A percentile compares a stretch with the other conserved stretches of the same genome.
These are phyloP conservation scores for Kuraishia capsulata DNA, from an alignment of 805 yeast genomes.

Conservation along the genomic window DNA sequence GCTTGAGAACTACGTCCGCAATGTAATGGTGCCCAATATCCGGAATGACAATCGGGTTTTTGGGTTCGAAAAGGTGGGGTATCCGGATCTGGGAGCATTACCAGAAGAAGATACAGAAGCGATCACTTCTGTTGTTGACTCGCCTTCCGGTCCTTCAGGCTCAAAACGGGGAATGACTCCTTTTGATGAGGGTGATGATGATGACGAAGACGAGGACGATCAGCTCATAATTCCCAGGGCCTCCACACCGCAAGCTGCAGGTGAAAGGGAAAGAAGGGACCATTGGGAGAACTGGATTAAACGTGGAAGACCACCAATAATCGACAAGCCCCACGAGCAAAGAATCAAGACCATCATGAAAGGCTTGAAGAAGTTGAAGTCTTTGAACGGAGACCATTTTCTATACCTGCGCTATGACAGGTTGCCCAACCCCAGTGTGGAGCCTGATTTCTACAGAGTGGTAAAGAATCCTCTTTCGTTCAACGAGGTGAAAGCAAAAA, in stretches of 20 bases:
- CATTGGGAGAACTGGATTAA: slow-evolving; percentile 37
- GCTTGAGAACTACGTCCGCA: slow-evolving; percentile 41
- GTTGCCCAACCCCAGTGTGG: slow-evolving; percentile 58
- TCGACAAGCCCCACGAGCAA: slow-evolving; percentile 86
- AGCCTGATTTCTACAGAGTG: slow-evolving; percentile 45
- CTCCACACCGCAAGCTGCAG: slow-evolving; percentile 2
- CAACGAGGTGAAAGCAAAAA: slow-evolving; percentile 69
- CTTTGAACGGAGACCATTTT: slow-evolving; percentile 35
- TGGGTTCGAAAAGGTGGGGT: slow-evolving; percentile 27
- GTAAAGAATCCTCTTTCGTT: slow-evolving; percentile 56
- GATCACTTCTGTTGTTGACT: neutral
- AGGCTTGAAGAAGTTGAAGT: slow-evolving; percentile 65
- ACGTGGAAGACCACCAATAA: slow-evolving; percentile 86
- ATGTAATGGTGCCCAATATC: slow-evolving; percentile 39
- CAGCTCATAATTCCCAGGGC: slow-evolving; percentile 1
- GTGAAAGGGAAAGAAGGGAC: slow-evolving; percentile 4
- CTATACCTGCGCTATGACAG: slow-evolving; percentile 68
- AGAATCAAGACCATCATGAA: slow-evolving; percentile 83
- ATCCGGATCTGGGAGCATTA: slow-evolving; percentile 64
- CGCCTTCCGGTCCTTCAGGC: neutral
- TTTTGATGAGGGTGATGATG: slow-evolving; percentile 13
- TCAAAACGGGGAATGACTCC: neutral
- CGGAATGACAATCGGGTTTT: slow-evolving; percentile 28
- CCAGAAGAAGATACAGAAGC: slow-evolving; percentile 27
- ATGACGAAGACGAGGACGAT: slow-evolving; percentile 11